Evolutionary conservation across 306 rosid genomes (phyloP).

Genomic region (Rubus idaeus): DNA sequence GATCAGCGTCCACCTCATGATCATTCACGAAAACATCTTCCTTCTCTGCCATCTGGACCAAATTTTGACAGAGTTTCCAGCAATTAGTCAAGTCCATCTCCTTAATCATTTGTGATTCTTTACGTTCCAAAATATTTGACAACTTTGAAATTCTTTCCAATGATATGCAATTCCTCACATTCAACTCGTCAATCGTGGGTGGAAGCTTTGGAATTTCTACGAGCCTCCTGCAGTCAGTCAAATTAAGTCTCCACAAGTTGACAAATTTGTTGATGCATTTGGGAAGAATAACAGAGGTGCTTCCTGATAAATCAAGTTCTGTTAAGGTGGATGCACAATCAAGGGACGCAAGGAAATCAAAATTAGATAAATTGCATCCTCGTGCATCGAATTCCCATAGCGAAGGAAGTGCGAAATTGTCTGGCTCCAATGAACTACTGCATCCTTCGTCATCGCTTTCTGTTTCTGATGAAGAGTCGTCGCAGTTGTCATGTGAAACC

Average conservation of each 20-base stretch:
- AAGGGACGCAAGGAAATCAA: neutral
- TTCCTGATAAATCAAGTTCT: neutral
- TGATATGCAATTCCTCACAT: neutral
- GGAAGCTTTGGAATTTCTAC: neutral
- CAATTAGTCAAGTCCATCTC: neutral
- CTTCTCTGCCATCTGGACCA: neutral
- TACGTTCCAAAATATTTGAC: neutral
- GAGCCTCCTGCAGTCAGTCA: neutral
- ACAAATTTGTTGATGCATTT: neutral
- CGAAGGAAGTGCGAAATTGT: too few species aligned
- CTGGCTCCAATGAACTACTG: too few species aligned
- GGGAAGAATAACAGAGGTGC: neutral
- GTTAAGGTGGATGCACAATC: neutral
- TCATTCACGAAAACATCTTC: neutral
- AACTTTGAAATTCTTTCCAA: neutral
- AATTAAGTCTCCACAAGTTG: neutral
- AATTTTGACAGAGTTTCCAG: neutral
- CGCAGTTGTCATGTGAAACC: fast-evolving
- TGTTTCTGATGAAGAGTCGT: too few species aligned
- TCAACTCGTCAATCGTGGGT: fast-evolving
- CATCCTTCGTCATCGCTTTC: too few species aligned
- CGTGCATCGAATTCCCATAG: neutral
- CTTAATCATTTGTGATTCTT: neutral
- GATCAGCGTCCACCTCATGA: neutral
- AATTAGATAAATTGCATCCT: neutral